phyloP scores from a whole-genome alignment of 352 stramenopile genomes.

The Phytophthora pistaciae region DNA sequence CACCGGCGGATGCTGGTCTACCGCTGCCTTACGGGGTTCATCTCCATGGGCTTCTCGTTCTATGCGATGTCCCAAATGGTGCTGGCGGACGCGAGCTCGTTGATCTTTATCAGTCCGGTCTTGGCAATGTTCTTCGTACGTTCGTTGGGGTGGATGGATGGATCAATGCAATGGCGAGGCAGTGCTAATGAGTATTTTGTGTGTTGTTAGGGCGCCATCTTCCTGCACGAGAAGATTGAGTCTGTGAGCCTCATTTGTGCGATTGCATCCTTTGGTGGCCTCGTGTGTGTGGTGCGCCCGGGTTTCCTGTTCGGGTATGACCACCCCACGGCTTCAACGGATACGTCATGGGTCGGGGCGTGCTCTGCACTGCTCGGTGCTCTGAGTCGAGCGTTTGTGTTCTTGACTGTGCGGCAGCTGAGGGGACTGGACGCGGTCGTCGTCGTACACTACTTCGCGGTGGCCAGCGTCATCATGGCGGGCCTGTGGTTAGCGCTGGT shows the following conservation, averaged over 20 bases:
- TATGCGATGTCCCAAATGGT: slow-evolving; percentile 81
- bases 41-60: slow-evolving; percentile 75
- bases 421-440: slow-evolving; percentile 54
- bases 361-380: slow-evolving; percentile 49
- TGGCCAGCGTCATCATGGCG: slow-evolving; percentile 52
- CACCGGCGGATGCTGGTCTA: slow-evolving; percentile 60
- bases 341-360: slow-evolving; percentile 40
- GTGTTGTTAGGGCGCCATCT: slow-evolving; percentile 34
- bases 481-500: slow-evolving; percentile 49
- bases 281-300: slow-evolving; percentile 51
- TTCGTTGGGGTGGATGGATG: neutral
- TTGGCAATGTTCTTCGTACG: slow-evolving; percentile 38
- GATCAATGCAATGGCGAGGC: neutral
- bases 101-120: slow-evolving; percentile 58
- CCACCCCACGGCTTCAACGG: slow-evolving; percentile 17
- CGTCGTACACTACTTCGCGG: slow-evolving; percentile 70
- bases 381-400: slow-evolving; percentile 59
- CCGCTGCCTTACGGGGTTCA: slow-evolving; percentile 66
- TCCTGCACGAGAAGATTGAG: slow-evolving; percentile 53
- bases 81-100: slow-evolving; percentile 69
- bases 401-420: slow-evolving; percentile 57
- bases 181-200: neutral
- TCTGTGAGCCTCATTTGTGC: slow-evolving; percentile 39
- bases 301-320: slow-evolving; percentile 53
- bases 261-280: slow-evolving; percentile 41